Conservation (phyloP, 2,329 filamentous ascomycete genomes). For the Aspergillus phoenicis region DNA sequence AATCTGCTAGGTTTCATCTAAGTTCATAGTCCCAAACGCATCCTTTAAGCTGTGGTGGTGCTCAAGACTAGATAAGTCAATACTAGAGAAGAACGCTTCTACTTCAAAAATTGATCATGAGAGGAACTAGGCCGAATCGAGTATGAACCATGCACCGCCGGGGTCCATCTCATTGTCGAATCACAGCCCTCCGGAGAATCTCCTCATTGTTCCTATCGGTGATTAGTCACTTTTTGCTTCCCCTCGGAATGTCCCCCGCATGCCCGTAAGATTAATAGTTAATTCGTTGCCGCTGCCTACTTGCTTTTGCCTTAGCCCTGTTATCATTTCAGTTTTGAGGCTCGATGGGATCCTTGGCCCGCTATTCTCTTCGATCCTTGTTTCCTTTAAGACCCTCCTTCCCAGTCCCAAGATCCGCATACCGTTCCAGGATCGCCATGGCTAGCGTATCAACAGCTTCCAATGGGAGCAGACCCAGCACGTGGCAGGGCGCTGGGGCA, state of each 20-base stretch:
- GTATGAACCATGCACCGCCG: too few relatives aligned
- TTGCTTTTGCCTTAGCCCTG: background rate
- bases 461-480: slow-evolving; percentile 26
- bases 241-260: background rate
- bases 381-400: slow-evolving; percentile 4
- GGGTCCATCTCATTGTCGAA: too few relatives aligned
- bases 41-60: too few relatives aligned
- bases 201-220: background rate
- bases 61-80: too few relatives aligned
- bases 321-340: background rate
- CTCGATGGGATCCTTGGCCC: slow-evolving; percentile 18
- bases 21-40: too few relatives aligned
- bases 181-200: background rate
- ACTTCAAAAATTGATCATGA: too few relatives aligned
- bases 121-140: too few relatives aligned
- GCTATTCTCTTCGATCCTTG: slow-evolving; percentile 16
- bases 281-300: background rate
- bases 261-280: background rate
- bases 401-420: slow-evolving; percentile 12
- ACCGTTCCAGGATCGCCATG: slow-evolving; percentile 23
- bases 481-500: slow-evolving; percentile 51
- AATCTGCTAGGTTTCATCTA: too few relatives aligned
- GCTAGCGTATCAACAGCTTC: slow-evolving; percentile 23
- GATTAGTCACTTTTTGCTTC: background rate
- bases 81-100: too few relatives aligned